phyloP scores from a whole-genome alignment of 208 protist genomes.

The Naegleria lovaniensis region DNA sequence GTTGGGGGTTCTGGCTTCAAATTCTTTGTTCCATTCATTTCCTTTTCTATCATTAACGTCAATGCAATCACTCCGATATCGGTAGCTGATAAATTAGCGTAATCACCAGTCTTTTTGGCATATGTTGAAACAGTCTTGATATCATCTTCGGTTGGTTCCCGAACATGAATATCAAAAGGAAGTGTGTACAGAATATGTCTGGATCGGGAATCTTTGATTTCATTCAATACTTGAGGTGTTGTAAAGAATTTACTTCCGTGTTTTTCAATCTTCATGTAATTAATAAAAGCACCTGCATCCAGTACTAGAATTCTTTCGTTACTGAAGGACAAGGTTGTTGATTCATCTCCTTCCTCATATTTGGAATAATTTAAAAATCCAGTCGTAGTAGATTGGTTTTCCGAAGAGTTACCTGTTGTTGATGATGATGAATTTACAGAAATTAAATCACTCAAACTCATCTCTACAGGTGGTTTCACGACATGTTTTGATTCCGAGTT shows the following conservation, averaged over 20 bases:
- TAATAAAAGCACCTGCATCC: conserved; percentile 15
- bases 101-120: conserved; percentile 19
- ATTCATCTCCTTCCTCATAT: too few relatives aligned
- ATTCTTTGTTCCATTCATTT: conserved; percentile 8
- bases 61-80: conserved; percentile 4
- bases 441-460: too few relatives aligned
- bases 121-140: background rate
- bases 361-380: too few relatives aligned
- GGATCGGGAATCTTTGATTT: background rate
- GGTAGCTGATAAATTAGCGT: background rate
- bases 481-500: too few relatives aligned
- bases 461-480: too few relatives aligned
- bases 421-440: too few relatives aligned
- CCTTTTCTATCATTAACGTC: background rate
- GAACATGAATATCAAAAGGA: background rate
- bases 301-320: background rate
- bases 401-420: too few relatives aligned
- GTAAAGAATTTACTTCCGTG: background rate
- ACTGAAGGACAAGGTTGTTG: background rate
- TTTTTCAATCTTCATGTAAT: background rate
- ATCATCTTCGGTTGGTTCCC: background rate
- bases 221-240: background rate
- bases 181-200: background rate
- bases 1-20: background rate
- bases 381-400: too few relatives aligned